These are phyloP conservation scores for Waltiozyma sp. DNA, from an alignment of 1,139 yeast species.

Conservation along the genomic window DNA sequence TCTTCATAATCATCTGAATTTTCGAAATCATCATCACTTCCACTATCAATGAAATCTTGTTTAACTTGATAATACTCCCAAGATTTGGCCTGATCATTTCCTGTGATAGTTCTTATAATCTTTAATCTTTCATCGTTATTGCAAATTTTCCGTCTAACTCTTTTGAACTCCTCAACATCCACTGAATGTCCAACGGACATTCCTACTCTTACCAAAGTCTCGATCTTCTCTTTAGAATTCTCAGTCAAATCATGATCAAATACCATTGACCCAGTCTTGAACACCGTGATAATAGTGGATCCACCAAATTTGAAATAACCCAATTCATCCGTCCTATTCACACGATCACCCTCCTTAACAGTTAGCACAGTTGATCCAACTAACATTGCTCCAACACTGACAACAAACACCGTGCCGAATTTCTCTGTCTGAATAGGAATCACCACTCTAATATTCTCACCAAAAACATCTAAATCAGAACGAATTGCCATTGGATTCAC, in stretches of 20 bases:
- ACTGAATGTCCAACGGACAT: conserved; percentile 80
- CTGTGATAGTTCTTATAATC: conserved; percentile 54
- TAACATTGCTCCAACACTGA: conserved; percentile 97
- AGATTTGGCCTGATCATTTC: conserved; percentile 23
- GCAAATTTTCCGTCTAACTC: conserved; percentile 36
- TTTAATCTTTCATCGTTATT: conserved; percentile 38
- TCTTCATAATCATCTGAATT: neutral
- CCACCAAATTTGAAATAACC: conserved; percentile 98
- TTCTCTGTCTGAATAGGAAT: conserved; percentile 63
- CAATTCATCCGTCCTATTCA: conserved; percentile 68
- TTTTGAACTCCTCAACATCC: conserved; percentile 34
- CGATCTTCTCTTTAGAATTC: conserved; percentile 62
- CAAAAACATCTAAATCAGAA: conserved; percentile 80
- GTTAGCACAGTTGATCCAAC: conserved; percentile 83
- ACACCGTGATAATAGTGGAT: conserved; percentile 63
- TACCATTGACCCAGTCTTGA: conserved; percentile 28
- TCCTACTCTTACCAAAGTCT: conserved; percentile 80
- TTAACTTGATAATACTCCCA: conserved; percentile 24
- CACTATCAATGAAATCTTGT: neutral
- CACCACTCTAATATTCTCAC: conserved; percentile 76
- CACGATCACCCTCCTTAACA: conserved; percentile 45
- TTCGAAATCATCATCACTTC: neutral
- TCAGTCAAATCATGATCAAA: conserved; percentile 67
- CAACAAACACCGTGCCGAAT: conserved; percentile 69
- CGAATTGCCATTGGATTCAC: conserved; percentile 97